phyloP scores from a whole-genome alignment of 139 green algal species.

The Coelastrella sp. region DNA sequence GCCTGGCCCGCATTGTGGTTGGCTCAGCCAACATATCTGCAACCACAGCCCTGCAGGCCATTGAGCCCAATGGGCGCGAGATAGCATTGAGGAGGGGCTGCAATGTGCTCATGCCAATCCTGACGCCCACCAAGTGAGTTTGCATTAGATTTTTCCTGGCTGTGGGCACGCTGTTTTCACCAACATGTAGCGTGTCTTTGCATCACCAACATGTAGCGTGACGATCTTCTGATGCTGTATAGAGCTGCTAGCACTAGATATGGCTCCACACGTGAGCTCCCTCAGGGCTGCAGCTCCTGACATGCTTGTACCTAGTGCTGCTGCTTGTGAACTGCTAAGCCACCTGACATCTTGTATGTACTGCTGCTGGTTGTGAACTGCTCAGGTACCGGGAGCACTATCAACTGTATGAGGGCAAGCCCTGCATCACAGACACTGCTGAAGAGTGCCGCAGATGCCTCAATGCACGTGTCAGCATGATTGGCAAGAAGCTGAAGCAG shows the following conservation, averaged over 20 bases:
- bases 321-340: no score
- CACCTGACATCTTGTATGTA: not conserved
- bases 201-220: no score
- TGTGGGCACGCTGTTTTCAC: no score
- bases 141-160: no score
- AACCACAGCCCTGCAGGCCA: slow-evolving; percentile 76
- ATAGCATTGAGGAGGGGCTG: slow-evolving; percentile 69
- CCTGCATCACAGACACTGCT: slow-evolving; percentile 80
- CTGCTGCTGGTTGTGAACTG: not conserved
- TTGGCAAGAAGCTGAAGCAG: slow-evolving; percentile 60
- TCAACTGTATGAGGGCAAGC: slow-evolving; percentile 78
- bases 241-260: no score
- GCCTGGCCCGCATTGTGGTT: slow-evolving; percentile 68
- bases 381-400: slow-evolving; percentile 67
- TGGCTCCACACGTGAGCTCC: no score
- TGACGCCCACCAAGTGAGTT: slow-evolving; percentile 73
- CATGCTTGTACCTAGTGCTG: no score
- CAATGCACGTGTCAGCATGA: slow-evolving; percentile 64
- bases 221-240: no score
- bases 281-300: no score
- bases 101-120: slow-evolving; percentile 81
- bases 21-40: slow-evolving; percentile 75
- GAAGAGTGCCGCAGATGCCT: slow-evolving; percentile 77
- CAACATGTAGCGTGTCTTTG: no score
- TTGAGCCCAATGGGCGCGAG: slow-evolving; percentile 74